Conservation (phyloP, 2,329 filamentous ascomycete species). For the Fusarium circinatum region DNA sequence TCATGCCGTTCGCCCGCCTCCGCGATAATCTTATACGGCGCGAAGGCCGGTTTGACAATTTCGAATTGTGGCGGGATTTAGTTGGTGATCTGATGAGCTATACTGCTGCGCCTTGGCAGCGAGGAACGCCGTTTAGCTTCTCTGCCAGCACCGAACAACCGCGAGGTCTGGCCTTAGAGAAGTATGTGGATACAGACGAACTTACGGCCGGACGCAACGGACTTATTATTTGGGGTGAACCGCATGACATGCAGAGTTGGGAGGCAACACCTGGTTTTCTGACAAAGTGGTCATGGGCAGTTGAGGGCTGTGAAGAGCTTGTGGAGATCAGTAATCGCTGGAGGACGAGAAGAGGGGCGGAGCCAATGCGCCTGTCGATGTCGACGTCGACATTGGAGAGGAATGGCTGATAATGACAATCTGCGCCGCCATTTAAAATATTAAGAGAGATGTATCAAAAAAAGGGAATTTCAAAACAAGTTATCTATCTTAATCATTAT, state of each 20-base stretch:
- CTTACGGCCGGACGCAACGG: neutral
- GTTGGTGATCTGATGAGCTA: neutral
- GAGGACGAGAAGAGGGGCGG: neutral
- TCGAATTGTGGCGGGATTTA: neutral
- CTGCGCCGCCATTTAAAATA: fast-evolving
- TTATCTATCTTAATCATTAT: neutral
- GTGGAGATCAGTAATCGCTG: neutral
- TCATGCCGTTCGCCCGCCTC: neutral
- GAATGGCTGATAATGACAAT: fast-evolving
- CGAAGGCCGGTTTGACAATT: neutral
- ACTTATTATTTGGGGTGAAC: neutral
- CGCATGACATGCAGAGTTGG: neutral
- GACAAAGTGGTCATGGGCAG: neutral
- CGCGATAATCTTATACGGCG: neutral
- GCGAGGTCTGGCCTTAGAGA: fast-evolving
- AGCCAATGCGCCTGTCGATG: slow-evolving; percentile 43
- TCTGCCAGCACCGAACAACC: fast-evolving
- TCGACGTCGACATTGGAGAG: fast-evolving
- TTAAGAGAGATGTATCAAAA: fast-evolving
- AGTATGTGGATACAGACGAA: neutral
- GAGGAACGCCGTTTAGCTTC: neutral
- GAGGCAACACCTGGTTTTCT: neutral
- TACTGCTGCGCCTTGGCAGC: neutral
- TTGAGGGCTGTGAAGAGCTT: neutral
- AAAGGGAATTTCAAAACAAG: fast-evolving